Evolutionary conservation across 2,329 filamentous ascomycete species (phyloP), one percentile per base, ranked within the genome.

Genomic region (Didymellaceae sp.): DNA sequence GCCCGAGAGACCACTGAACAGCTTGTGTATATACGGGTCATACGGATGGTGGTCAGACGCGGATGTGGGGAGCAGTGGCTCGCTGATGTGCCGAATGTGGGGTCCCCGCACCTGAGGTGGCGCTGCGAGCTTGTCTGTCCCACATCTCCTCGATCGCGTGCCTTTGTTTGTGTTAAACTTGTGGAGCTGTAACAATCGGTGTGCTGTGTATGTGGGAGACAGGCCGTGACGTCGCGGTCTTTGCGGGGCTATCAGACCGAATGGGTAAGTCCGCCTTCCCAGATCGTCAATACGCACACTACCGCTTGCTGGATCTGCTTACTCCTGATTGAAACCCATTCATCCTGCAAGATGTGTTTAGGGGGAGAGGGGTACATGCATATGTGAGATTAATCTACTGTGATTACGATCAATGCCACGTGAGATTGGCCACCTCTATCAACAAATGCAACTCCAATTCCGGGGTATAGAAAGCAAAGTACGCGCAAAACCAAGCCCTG

Each of bases 21-120:
- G 26, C 26, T 5, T 28, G 7, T 21, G 16, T 24, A 26, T 24
- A 34, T 28, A 33, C 26, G n/a, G n/a, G n/a, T n/a, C n/a, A n/a
- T n/a, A n/a, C 32, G 11, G 21, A 13, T 24, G 6, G 11, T 20
- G 9, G 13, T 40, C 28, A 40, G 17, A 26, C 16, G 9, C 46
- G 38, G 46, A 54, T 54, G 45, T 48, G 44, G 43, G 44, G 48
- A 21, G 45, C 21, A 33, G 31, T 51, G 26, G 32, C 32, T 45
- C 47, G 18, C 31, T 18, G 33, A 48, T 45, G 26, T 44, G 49
- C 35, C 45, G 43, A 34, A 61, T 66, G 65, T 67, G 65, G 66
- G 66, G 66, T 65, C 58, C 60, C 63, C 61, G 43, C 49, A 53
- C 31, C 34, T 10, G 22, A 10, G 6, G 22, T 25, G 22, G 22